Percentiles rank a stretch among this genome's conserved stretches.
These are phyloP conservation scores for Annulohypoxylon moriforme DNA, from an alignment of 495 filamentous ascomycete species.

Conservation along the genomic window DNA sequence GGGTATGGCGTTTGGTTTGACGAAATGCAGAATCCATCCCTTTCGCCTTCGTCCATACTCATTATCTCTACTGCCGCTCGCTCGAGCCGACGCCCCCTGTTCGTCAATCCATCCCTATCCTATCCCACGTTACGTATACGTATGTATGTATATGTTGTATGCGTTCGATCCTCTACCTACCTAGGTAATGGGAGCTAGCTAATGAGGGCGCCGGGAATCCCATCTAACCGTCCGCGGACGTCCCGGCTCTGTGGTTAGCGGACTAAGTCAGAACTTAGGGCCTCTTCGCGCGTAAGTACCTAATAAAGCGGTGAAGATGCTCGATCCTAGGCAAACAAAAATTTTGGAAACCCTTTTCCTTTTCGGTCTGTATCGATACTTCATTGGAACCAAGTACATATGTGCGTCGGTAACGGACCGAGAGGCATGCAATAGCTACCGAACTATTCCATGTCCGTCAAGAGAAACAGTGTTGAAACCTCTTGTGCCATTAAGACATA, in stretches of 20 bases:
- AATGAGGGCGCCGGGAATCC: constrained; percentile 8
- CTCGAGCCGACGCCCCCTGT: background rate
- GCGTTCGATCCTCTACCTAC: constrained; percentile 16
- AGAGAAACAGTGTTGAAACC: constrained; percentile 9
- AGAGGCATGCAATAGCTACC: background rate
- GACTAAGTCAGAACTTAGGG: background rate
- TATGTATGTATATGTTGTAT: constrained; percentile 19
- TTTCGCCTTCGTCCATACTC: background rate
- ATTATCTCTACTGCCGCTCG: constrained; percentile 3
- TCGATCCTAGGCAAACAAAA: constrained; percentile 16
- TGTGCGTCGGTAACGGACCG: constrained; percentile 7
- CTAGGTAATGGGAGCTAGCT: background rate
- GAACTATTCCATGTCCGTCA: background rate
- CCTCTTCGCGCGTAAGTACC: constrained; percentile 22
- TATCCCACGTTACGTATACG: constrained; percentile 11
- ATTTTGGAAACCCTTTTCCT: background rate
- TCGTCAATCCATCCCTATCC: constrained; percentile 1
- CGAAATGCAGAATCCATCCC: constrained; percentile 1
- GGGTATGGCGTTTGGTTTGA: background rate
- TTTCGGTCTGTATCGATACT: constrained; percentile 10
- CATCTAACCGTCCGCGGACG: constrained; percentile 19
- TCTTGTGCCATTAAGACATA: background rate
- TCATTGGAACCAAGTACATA: constrained; percentile 15
- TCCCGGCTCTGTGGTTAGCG: constrained; percentile 36
- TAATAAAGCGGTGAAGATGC: constrained; percentile 33